Base-by-base conservation (phyloP, 345 rosid genomes). In the Eucalyptus urophylla region DNA sequence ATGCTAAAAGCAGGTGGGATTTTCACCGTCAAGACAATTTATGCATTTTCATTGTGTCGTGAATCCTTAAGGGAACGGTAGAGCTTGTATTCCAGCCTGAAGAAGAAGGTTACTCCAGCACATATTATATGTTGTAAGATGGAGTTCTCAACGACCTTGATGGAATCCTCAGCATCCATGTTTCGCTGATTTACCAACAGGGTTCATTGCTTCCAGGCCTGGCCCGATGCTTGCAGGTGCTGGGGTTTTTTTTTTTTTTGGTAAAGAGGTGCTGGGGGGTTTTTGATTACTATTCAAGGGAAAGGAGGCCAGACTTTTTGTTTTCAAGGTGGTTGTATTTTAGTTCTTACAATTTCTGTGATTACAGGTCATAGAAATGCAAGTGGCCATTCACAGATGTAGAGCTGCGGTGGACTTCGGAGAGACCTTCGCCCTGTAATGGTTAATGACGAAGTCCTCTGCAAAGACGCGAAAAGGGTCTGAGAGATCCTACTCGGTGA, bases 21-120 rank as follows among this genome's bases (percentile, higher is more conserved):
- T 86, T 44, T 58, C 44, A 4, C 62, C 40, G 4, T 69, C 44
- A 19, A 54, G 40, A 54, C 47, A 58, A 37, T 62, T 85, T 16
- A 49, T 33, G 8, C 29, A 17, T 40, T 87, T 19, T 31, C 12
- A 12, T 43, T 49, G 29, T 8, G n/a, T 43, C 11, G 15, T 86
- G 15, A 44, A 76, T 89, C 27, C 21, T 33, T 21, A 86, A 96
- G 95, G 96, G 97, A 86, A 96, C 96, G 2, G 93, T 95, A 90
- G 94, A 94, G 86, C 95, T 95, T 62, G 96, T 95, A 86, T 96
- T 95, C 93, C 96, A 96, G 92, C 96, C 97, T 25, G 95, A 93
- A 4, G 97, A 95, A 90, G 97, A 96, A 90, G 96, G 97, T 40
- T 91, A 93, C 88, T 92, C 93, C 5, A 95, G 96, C 86, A 96